Conservation (phyloP, 2,329 filamentous ascomycete genomes). For the Cercospora sp. region DNA sequence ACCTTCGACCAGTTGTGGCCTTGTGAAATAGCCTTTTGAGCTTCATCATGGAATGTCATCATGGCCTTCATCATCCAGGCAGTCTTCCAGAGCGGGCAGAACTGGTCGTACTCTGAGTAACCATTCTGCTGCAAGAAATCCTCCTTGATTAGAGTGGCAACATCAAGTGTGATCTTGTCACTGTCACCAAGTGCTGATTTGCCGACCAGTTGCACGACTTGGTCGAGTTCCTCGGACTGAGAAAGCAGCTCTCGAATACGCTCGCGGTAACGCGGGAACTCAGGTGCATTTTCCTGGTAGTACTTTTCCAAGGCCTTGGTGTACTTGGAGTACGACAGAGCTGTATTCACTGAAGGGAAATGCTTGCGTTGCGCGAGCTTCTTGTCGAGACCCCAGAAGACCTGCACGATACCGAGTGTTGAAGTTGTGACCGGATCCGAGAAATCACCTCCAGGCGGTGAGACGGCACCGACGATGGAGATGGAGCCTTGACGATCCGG, state of each 20-base stretch:
- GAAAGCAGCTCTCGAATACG: slow-evolving; percentile 91
- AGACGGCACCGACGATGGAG: slow-evolving; percentile 96
- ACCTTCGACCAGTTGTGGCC: slow-evolving; percentile 92
- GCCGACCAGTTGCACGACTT: slow-evolving; percentile 96
- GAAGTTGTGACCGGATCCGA: slow-evolving; percentile 94
- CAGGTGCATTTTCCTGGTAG: slow-evolving; percentile 90
- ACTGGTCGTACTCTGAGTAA: slow-evolving; percentile 98
- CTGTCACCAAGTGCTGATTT: slow-evolving; percentile 94
- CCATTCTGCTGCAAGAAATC: slow-evolving; percentile 99
- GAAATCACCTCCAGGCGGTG: slow-evolving; percentile 97
- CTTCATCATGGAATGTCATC: slow-evolving; percentile 96
- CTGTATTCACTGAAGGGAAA: slow-evolving; percentile 97
- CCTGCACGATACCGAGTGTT: slow-evolving; percentile 95
- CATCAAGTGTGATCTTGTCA: slow-evolving; percentile 97
- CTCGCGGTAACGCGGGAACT: slow-evolving; percentile 90
- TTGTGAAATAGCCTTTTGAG: slow-evolving; percentile 89
- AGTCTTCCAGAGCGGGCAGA: slow-evolving; percentile 99
- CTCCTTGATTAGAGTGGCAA: slow-evolving; percentile 90
- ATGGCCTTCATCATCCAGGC: slow-evolving; percentile 99
- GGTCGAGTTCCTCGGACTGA: slow-evolving; percentile 94
- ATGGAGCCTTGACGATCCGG: slow-evolving; percentile 88
- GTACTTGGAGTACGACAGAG: slow-evolving; percentile 95
- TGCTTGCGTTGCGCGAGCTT: slow-evolving; percentile 98
- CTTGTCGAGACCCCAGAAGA: slow-evolving; percentile 99
- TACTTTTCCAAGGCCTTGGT: slow-evolving; percentile 82